These are phyloP conservation scores for Blastobotrys niveus DNA, from an alignment of 1,139 yeast species.

Conservation along the genomic window DNA sequence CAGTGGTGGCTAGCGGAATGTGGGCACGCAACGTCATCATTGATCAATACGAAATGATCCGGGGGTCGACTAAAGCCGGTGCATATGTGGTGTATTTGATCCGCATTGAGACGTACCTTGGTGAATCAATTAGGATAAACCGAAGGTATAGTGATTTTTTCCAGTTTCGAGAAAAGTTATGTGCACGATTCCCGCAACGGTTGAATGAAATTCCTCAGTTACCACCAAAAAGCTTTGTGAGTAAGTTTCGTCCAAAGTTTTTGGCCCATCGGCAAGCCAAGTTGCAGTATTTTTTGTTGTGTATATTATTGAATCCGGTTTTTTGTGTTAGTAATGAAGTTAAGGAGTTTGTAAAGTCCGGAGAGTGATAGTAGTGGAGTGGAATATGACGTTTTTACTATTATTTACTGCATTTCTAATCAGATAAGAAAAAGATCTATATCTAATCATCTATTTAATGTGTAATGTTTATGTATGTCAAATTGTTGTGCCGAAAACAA, in stretches of 20 bases:
- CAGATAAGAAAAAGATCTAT: no score
- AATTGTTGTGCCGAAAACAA: no score
- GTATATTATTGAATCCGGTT: constrained; percentile 60
- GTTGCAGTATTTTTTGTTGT: constrained; percentile 66
- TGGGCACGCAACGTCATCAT: constrained; percentile 41
- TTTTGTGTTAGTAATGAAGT: constrained; percentile 46
- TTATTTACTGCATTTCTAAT: background rate
- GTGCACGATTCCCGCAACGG: constrained; percentile 38
- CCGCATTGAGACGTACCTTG: constrained; percentile 34
- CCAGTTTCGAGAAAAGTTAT: constrained; percentile 42
- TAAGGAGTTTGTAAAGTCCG: constrained; percentile 42
- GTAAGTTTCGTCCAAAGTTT: constrained; percentile 51
- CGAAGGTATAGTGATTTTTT: constrained; percentile 66
- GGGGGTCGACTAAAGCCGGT: constrained; percentile 33
- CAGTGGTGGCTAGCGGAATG: constrained; percentile 12
- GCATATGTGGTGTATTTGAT: constrained; percentile 42
- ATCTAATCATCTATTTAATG: no score
- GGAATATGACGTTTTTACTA: background rate
- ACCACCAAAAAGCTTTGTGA: constrained; percentile 60
- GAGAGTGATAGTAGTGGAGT: background rate
- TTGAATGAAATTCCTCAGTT: constrained; percentile 49
- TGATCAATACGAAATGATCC: constrained; percentile 39
- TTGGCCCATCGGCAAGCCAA: constrained; percentile 59
- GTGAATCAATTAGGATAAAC: constrained; percentile 41
- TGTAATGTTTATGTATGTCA: no score